These are phyloP conservation scores for Sporothrix inflata DNA, from an alignment of 2,329 filamentous ascomycete genomes.

Conservation along the genomic window DNA sequence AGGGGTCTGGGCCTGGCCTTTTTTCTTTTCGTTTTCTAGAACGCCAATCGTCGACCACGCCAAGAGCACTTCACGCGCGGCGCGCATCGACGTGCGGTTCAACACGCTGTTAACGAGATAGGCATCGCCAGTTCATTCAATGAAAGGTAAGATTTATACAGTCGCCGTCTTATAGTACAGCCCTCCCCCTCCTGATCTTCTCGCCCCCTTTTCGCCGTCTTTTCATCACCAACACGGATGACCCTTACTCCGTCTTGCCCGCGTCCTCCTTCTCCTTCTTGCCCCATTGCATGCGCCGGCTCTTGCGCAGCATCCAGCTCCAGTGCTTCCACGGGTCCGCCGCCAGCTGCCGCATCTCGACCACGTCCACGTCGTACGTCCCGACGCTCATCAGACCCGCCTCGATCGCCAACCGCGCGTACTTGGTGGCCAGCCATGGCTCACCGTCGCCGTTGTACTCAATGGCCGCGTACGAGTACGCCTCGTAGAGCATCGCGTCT, in stretches of 20 bases:
- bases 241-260: not conserved
- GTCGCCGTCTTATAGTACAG: not conserved
- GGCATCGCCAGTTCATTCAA: not conserved
- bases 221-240: not conserved
- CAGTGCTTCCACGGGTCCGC: slow-evolving; percentile 45
- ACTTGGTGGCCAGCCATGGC: slow-evolving; percentile 45
- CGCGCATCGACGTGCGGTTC: not conserved
- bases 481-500: slow-evolving; percentile 42
- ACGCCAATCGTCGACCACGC: not conserved
- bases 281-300: slow-evolving; percentile 41
- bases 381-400: slow-evolving; percentile 41
- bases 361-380: slow-evolving; percentile 40
- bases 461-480: slow-evolving; percentile 45
- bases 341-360: slow-evolving; percentile 43
- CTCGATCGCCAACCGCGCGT: slow-evolving; percentile 46
- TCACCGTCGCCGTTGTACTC: slow-evolving; percentile 47
- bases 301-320: slow-evolving; percentile 46
- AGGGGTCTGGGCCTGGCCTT: not conserved
- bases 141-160: not conserved
- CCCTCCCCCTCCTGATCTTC: not conserved
- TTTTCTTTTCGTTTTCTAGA: not conserved
- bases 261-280: slow-evolving; percentile 27
- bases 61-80: not conserved
- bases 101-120: not conserved
- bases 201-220: not conserved